phyloP scores from a whole-genome alignment of 805 yeast genomes.

The Starmerella riodocensis region DNA sequence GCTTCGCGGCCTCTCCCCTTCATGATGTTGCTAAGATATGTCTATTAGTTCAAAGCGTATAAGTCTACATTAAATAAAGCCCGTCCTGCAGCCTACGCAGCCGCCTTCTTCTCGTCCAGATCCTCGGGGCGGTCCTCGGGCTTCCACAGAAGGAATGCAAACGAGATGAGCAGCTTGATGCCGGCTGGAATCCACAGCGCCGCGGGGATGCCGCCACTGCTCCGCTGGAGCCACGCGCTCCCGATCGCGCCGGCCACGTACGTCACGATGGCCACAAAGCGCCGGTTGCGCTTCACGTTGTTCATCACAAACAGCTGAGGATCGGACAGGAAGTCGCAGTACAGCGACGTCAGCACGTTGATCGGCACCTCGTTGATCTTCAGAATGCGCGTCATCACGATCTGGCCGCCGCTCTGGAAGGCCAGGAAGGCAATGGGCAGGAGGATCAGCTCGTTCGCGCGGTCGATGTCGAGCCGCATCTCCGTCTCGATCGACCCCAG shows the following conservation, averaged over 20 bases:
- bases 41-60: too few species aligned
- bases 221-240: slow-evolving; percentile 14
- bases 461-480: neutral
- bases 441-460: slow-evolving; percentile 1
- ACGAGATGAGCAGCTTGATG: slow-evolving; percentile 4
- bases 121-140: neutral
- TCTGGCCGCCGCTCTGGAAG: slow-evolving; percentile 15
- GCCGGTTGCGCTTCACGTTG: slow-evolving; percentile 10
- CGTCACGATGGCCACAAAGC: slow-evolving; percentile 9
- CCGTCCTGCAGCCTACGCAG: too few species aligned
- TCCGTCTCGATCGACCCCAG: slow-evolving; percentile 4
- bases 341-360: slow-evolving; percentile 14
- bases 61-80: too few species aligned
- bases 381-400: slow-evolving; percentile 11
- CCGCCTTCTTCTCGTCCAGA: neutral
- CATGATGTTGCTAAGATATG: too few species aligned
- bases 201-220: slow-evolving; percentile 11
- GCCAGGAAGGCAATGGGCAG: slow-evolving; percentile 13
- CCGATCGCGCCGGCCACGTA: slow-evolving; percentile 12
- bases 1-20: too few species aligned
- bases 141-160: slow-evolving; percentile 11
- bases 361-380: slow-evolving; percentile 14
- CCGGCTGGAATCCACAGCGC: slow-evolving; percentile 14
- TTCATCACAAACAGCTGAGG: slow-evolving; percentile 5
- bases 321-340: slow-evolving; percentile 15